Conservation (phyloP, 2,329 filamentous ascomycete genomes). For the Microsporum audouinii region DNA sequence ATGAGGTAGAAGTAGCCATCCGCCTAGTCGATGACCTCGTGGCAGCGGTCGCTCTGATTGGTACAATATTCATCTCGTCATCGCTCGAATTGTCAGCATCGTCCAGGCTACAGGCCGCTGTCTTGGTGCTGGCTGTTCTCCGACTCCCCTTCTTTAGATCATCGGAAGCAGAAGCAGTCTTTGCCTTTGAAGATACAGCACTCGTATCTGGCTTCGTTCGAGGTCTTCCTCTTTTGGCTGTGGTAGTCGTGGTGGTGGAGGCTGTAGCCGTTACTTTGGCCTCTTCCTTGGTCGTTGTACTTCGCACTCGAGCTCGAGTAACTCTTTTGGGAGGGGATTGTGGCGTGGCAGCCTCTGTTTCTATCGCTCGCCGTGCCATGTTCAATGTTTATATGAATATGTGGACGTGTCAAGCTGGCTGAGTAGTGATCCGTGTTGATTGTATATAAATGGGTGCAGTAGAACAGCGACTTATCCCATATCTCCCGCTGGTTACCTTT, state of each 20-base stretch:
- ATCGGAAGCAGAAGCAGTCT: background rate
- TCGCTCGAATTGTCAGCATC: slow-evolving; percentile 11
- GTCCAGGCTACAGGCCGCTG: background rate
- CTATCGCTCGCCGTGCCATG: slow-evolving; percentile 12
- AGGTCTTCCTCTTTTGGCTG: slow-evolving; percentile 12
- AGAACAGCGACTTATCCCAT: no score
- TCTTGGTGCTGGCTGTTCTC: slow-evolving; percentile 7
- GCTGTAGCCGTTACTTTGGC: background rate
- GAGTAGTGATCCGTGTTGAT: background rate
- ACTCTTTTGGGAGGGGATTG: slow-evolving; percentile 13
- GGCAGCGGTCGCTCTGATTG: background rate
- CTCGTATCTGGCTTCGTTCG: slow-evolving; percentile 7
- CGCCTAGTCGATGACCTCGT: background rate
- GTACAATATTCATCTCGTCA: slow-evolving; percentile 16
- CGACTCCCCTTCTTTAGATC: slow-evolving; percentile 2
- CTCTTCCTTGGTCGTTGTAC: background rate
- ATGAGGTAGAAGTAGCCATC: background rate
- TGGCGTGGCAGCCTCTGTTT: background rate
- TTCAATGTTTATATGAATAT: background rate
- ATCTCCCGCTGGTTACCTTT: background rate
- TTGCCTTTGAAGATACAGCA: background rate
- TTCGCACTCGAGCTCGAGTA: slow-evolving; percentile 14
- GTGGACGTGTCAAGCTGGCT: background rate
- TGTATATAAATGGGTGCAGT: no score
- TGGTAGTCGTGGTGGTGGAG: background rate